Evolutionary conservation across 805 yeast species (phyloP).

Genomic region (Lachancea quebecensis): DNA sequence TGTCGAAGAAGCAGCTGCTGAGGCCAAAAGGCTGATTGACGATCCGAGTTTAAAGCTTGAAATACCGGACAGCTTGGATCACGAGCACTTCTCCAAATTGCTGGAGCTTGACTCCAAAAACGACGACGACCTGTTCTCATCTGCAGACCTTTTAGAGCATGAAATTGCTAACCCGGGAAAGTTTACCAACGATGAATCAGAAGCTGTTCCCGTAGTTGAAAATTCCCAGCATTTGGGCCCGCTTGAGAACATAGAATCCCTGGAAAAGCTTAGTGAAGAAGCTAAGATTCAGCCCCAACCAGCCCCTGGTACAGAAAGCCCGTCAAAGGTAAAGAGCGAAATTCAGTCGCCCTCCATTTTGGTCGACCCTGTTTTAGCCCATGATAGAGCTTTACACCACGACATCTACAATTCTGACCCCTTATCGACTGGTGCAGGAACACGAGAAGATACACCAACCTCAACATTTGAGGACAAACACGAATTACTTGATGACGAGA

Average conservation of each 20-base stretch:
- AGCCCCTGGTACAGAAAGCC: neutral
- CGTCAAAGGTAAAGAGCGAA: no score
- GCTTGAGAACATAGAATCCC: neutral
- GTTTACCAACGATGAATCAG: neutral
- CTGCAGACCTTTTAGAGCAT: slow-evolving; percentile 16
- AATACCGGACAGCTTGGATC: slow-evolving; percentile 21
- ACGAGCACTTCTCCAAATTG: slow-evolving; percentile 28
- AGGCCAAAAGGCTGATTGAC: slow-evolving; percentile 1
- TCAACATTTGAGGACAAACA: slow-evolving; percentile 12
- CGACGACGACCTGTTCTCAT: slow-evolving; percentile 24
- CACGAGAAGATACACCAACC: slow-evolving; percentile 21
- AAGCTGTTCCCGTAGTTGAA: neutral
- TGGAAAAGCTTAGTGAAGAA: neutral
- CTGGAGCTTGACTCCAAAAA: slow-evolving; percentile 29
- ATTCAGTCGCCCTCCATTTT: no score
- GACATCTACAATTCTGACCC: slow-evolving; percentile 2
- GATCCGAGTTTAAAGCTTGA: slow-evolving; percentile 19
- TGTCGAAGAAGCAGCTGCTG: neutral
- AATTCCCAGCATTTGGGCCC: neutral
- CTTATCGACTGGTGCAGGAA: slow-evolving; percentile 4
- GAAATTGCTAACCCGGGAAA: slow-evolving; percentile 11
- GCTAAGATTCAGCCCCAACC: neutral
- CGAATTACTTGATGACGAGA: neutral
- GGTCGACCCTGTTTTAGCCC: neutral
- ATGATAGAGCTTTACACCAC: neutral